Evolutionary conservation across 2,329 filamentous ascomycete species (phyloP), one percentile per base, ranked within the genome.

Genomic region (Diaporthe sp.): DNA sequence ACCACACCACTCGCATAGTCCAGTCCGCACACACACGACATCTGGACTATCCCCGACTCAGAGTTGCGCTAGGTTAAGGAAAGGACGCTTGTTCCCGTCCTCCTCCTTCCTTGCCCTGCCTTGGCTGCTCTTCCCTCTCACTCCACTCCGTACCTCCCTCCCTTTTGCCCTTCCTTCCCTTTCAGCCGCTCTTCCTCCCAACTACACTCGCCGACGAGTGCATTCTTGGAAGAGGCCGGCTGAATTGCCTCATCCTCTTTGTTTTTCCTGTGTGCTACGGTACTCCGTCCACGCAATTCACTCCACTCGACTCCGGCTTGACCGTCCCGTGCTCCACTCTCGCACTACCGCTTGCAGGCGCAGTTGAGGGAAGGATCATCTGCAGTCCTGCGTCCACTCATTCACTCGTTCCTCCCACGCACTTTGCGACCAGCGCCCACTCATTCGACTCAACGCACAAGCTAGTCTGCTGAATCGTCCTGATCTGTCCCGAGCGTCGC

Each of bases 311-410:
- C 64, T 52, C 47, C 64, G 64, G 64, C 33, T 28, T 67, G 64
- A 40, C 64, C 69, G 28, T 54, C 45, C 35, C 33, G 45, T 30
- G 35, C 70, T 52, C 42, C 57, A 64, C 70, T 42, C 17, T 64
- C 12, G 30, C 70, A 40, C 33, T 55, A 19, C 45, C 33, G 45
- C 60, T 40, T 71, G 71, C 72, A 68, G 74, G 71, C 60, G 74
- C 74, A 71, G 64, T 75, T 74, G 71, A 66, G 50, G 42, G 74
- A 71, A 54, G n/a, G 40, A 50, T 70, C 54, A 47, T 40, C 61
- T 75, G 40, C 74, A 64, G 61, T 68, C 71, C 60, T 75, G 74
- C 71, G 71, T 76, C 72, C 74, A 42, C 47, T 74, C 74, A 47
- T 76, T 75, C 66, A 68, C 45, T 69, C 22, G 12, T 30, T 55